Evolutionary conservation across 208 protist genomes (phyloP), one percentile per base, ranked within the genome.

Genomic region (Crithidia mellificae): DNA sequence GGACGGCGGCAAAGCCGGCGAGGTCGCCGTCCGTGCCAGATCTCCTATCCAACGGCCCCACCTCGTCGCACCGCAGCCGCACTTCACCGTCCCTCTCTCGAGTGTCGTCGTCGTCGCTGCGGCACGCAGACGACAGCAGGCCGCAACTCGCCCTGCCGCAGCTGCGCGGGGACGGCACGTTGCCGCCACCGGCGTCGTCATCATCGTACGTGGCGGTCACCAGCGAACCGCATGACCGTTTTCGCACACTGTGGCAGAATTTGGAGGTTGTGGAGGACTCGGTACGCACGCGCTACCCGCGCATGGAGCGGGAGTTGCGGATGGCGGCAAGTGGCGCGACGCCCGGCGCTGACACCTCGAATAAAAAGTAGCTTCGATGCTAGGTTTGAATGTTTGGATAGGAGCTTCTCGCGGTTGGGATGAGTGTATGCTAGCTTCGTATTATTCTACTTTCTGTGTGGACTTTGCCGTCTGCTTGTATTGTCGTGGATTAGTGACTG

Each of bases 251-350:
- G 2, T 61, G 34, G 41, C 22, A 46, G 19, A 46, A 66, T n/a
- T 6, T 74, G 8, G 36, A 59, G 0, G 36, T 34, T 7, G 30
- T 65, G 1, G 56, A 76, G 50, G 9, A 58, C 27, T 12, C 55
- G 17, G 22, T 76, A 0, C 55, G 55, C 12, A n/a, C 46, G 12
- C 49, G 46, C 30, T 76, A 55, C 57, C 46, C 56, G 6, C 63
- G 63, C 11, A 38, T 76, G 38, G 25, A 70, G 55, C 49, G 55
- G 5, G 70, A 69, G 50, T 32, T 76, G 34, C 53, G 51, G 57
- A 50, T 15, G 30, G 63, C 44, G 17, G 50, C 49, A 0, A 17
- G 55, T 12, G 44, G 32, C 8, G 0, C 34, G 22, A 20, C 46
- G 14, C 12, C 32, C 0, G 15, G 2, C 11, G 20, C 34, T 7